phyloP scores from a whole-genome alignment of 164 flowering plant genomes.

The Buxus sempervirens region DNA sequence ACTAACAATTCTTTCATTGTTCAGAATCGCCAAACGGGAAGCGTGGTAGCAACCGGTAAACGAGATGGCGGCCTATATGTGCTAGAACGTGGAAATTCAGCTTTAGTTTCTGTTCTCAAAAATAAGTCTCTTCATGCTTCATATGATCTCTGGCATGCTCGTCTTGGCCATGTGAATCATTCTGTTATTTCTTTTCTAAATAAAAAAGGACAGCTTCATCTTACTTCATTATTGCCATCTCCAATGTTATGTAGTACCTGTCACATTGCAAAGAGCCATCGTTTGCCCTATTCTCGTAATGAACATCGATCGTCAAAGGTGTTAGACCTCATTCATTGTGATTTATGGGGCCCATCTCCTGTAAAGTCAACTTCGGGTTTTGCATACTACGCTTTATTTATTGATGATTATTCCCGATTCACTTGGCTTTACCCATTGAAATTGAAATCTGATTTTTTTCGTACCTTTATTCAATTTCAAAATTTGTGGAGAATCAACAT shows the following conservation, averaged over 20 bases:
- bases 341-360: background rate
- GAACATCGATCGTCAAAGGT: background rate
- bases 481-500: background rate
- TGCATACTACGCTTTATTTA: background rate
- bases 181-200: background rate
- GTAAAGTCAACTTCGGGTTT: background rate
- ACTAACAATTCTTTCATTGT: too few relatives aligned
- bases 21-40: background rate
- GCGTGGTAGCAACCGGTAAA: background rate
- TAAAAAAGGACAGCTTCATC: background rate
- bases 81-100: background rate
- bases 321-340: background rate
- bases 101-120: background rate
- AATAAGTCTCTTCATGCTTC: background rate
- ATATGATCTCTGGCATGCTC: background rate
- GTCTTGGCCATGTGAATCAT: background rate
- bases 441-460: background rate
- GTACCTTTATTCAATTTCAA: background rate
- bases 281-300: background rate
- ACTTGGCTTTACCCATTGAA: background rate
- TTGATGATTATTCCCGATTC: background rate
- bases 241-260: background rate
- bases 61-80: conserved; percentile 1
- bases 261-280: background rate
- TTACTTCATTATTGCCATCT: background rate